These are phyloP conservation scores for Neurospora sp. DNA, from an alignment of 2,329 filamentous ascomycete genomes.

Conservation along the genomic window DNA sequence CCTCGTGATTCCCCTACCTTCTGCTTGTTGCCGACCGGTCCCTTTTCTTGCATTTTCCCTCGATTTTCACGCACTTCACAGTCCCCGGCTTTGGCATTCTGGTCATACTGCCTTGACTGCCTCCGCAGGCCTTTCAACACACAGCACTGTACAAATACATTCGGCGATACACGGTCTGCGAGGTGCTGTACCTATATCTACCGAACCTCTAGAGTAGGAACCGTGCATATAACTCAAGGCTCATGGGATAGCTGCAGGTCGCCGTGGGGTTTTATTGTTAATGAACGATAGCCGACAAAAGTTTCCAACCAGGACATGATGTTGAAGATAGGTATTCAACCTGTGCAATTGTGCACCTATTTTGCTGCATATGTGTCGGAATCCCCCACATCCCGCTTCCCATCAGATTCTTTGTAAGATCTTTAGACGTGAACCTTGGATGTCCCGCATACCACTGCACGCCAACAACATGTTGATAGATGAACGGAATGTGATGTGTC, in stretches of 20 bases:
- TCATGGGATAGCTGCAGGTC: background rate
- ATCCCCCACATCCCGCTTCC: background rate
- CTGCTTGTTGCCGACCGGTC: background rate
- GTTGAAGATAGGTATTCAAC: background rate
- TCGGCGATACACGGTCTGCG: background rate
- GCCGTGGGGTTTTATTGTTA: background rate
- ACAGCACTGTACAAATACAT: background rate
- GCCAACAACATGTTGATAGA: background rate
- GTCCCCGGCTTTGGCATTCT: background rate
- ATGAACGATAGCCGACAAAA: background rate
- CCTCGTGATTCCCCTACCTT: background rate
- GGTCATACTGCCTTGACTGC: background rate
- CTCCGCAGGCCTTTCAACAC: background rate
- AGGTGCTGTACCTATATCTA: background rate
- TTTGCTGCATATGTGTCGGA: background rate
- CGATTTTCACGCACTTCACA: background rate
- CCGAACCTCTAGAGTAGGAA: background rate
- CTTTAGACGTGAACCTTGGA: background rate
- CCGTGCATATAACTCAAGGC: background rate
- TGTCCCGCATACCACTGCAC: background rate
- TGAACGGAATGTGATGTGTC: background rate
- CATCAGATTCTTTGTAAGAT: background rate
- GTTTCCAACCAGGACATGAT: background rate
- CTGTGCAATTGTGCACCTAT: background rate
- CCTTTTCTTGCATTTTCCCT: background rate